Evolutionary conservation across 371 early-diverging fungal genomes (phyloP).

Genomic region (Actinomortierella ambigua): DNA sequence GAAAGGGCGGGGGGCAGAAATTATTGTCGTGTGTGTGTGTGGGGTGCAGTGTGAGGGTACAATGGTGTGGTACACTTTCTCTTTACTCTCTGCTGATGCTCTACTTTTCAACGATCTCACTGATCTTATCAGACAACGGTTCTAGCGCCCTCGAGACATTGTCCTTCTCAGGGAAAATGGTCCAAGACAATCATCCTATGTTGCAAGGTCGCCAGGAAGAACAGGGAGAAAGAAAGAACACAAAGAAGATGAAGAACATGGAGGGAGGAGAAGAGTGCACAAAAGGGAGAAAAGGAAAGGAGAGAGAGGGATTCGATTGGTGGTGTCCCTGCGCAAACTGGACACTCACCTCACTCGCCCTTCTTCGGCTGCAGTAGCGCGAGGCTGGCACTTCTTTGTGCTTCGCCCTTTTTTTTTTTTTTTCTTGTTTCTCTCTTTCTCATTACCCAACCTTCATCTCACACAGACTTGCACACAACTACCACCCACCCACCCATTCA

Average conservation of each 20-base stretch:
- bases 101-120: neutral
- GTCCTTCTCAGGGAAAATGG: too few relatives aligned
- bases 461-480: slow-evolving; percentile 8
- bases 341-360: too few relatives aligned
- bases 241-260: neutral
- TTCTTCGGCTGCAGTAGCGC: too few relatives aligned
- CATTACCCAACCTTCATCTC: neutral
- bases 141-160: too few relatives aligned
- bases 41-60: neutral
- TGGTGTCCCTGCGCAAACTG: too few relatives aligned
- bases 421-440: slow-evolving; percentile 1
- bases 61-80: neutral
- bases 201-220: too few relatives aligned
- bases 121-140: too few relatives aligned
- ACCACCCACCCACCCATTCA: neutral
- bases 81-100: neutral
- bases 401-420: neutral
- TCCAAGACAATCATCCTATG: too few relatives aligned
- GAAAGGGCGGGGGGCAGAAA: neutral
- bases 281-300: too few relatives aligned
- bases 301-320: too few relatives aligned
- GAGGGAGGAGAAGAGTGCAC: too few relatives aligned
- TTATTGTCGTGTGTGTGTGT: neutral
- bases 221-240: slow-evolving; percentile 1
- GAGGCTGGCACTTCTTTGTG: too few relatives aligned